These are phyloP conservation scores for Penicillium sp. DNA, from an alignment of 2,329 filamentous ascomycete genomes.

Conservation along the genomic window DNA sequence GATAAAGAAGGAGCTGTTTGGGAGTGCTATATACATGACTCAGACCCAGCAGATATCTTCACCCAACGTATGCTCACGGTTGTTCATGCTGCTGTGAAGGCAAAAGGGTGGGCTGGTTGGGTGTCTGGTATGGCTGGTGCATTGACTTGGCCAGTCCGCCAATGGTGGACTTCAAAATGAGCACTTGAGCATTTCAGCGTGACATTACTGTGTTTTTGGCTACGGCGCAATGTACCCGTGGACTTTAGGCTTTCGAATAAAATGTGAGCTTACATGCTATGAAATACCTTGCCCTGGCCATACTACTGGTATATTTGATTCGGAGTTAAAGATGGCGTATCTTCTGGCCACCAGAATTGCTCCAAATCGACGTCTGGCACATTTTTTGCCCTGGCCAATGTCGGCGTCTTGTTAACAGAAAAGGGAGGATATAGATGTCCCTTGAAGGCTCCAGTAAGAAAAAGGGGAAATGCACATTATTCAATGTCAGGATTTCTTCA, in stretches of 20 bases:
- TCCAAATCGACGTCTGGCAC: neutral
- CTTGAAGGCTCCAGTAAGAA: no score
- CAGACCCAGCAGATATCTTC: conserved; percentile 11
- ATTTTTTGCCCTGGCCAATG: no score
- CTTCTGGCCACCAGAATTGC: neutral
- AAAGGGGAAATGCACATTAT: no score
- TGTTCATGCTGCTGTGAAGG: conserved; percentile 4
- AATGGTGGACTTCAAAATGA: conserved; percentile 4
- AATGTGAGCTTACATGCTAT: neutral
- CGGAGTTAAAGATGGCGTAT: neutral
- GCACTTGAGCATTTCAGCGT: neutral
- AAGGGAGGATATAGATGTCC: no score
- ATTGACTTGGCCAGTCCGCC: conserved; percentile 9
- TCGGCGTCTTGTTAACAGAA: no score
- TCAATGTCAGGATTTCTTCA: no score
- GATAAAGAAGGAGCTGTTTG: conserved; percentile 5
- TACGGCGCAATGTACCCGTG: neutral
- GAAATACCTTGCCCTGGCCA: neutral
- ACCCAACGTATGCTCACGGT: conserved; percentile 8
- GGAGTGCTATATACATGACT: conserved; percentile 12
- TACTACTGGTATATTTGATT: neutral
- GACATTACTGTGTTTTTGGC: neutral
- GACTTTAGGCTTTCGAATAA: neutral
- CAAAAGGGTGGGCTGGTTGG: conserved; percentile 8
- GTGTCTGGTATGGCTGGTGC: conserved; percentile 8